These are phyloP conservation scores for Podospora anserina DNA, from an alignment of 495 filamentous ascomycete species.

Conservation along the genomic window DNA sequence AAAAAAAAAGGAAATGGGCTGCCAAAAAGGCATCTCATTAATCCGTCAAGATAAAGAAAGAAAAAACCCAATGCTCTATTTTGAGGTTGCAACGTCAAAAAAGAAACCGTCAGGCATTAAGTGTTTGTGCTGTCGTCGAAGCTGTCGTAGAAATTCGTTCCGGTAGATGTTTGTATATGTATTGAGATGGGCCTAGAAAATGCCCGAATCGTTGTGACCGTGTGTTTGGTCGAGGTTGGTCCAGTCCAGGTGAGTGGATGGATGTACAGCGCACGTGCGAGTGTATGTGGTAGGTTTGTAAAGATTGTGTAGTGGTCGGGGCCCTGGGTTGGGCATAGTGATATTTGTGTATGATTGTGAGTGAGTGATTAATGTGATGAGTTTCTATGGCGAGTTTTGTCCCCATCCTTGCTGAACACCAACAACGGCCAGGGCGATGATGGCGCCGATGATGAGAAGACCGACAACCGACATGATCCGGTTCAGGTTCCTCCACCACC, in stretches of 20 bases:
- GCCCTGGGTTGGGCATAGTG: not conserved
- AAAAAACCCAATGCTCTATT: slow-evolving; percentile 6
- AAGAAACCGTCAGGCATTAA: slow-evolving; percentile 19
- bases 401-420: slow-evolving; percentile 45
- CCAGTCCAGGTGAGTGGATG: not conserved
- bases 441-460: slow-evolving; percentile 67
- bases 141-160: slow-evolving; percentile 27
- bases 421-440: slow-evolving; percentile 64
- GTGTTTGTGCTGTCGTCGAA: slow-evolving; percentile 16
- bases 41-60: slow-evolving; percentile 3
- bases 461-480: slow-evolving; percentile 80
- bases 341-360: slow-evolving; percentile 6
- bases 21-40: slow-evolving; percentile 11
- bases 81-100: slow-evolving; percentile 5
- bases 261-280: slow-evolving; percentile 2
- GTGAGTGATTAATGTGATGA: slow-evolving; percentile 5
- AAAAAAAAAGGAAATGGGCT: slow-evolving; percentile 3
- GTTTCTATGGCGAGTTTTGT: not conserved
- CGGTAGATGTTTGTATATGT: slow-evolving; percentile 4
- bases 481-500: slow-evolving; percentile 93
- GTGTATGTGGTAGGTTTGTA: slow-evolving; percentile 9
- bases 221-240: not conserved
- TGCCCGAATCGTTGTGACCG: not conserved
- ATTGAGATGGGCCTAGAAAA: slow-evolving; percentile 1
- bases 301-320: not conserved